These are phyloP conservation scores for Bisporella sp. DNA, from an alignment of 2,329 filamentous ascomycete species.

Conservation along the genomic window DNA sequence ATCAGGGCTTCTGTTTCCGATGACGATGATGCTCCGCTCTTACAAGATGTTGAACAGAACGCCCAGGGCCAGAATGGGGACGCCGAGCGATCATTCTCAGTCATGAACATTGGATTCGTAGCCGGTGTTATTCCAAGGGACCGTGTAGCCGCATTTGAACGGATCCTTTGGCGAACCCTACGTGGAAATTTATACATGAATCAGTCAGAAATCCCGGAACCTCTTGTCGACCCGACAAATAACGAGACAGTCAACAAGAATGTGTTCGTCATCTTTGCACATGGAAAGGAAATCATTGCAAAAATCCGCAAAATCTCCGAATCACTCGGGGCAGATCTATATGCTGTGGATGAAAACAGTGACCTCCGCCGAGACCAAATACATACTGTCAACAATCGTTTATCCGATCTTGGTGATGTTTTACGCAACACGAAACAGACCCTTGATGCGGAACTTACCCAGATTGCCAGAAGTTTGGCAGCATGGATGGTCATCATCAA, in stretches of 20 bases:
- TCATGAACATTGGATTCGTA: constrained; percentile 98
- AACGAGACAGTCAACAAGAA: constrained; percentile 95
- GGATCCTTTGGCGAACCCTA: constrained; percentile 94
- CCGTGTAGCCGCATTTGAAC: constrained; percentile 89
- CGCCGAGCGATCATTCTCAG: constrained; percentile 81
- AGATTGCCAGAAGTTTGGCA: constrained; percentile 86
- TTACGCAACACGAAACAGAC: constrained; percentile 92
- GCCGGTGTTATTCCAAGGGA: constrained; percentile 92
- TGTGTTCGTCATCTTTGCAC: constrained; percentile 98
- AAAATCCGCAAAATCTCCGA: constrained; percentile 99
- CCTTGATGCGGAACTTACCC: constrained; percentile 83
- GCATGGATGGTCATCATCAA: constrained; percentile 97
- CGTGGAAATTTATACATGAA: constrained; percentile 99
- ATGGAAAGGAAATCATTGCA: constrained; percentile 95
- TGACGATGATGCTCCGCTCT: constrained; percentile 86
- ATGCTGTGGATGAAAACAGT: constrained; percentile 95
- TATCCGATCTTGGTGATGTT: constrained; percentile 87
- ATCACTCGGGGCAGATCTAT: constrained; percentile 90
- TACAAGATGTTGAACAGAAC: constrained; percentile 88
- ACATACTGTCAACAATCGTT: constrained; percentile 90
- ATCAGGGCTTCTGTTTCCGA: constrained; percentile 83
- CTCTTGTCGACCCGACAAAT: constrained; percentile 82
- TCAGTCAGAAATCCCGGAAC: constrained; percentile 94
- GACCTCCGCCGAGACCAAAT: constrained; percentile 93
- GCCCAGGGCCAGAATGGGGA: constrained; percentile 53